Base-by-base conservation (phyloP, 2,329 filamentous ascomycete species). In the Xylariaceae sp. region DNA sequence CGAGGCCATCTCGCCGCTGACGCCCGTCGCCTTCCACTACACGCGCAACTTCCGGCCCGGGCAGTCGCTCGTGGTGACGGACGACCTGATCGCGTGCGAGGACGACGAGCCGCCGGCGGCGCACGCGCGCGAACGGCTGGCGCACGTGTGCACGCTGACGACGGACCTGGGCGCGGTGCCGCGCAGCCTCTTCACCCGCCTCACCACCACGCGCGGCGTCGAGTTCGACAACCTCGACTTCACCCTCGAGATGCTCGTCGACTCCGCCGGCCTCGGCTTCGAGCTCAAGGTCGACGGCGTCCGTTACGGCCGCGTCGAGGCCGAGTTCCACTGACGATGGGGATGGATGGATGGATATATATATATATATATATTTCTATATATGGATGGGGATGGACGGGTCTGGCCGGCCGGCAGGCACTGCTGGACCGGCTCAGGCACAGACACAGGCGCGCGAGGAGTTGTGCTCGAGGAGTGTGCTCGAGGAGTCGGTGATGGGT, bases 181-280 rank as follows among this genome's bases (percentile, higher is more conserved):
- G 1, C 72, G 79, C 44, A 77, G 70, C 38, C 54, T 88, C 9
- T 89, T 89, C 51, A 87, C 83, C 2, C 62, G 81, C 11, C 58
- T 90, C 42, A 88, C 83, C 12, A 89, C 84, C 10, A 89, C 83
- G 3, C 70, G 82, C 34, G 83, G 83, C 1, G 77, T 87, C 5
- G 83, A 87, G 58, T 90, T 89, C 58, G 80, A 87, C 47, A 88
- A 87, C 43, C 63, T 90, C 19, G 82, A 89, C 52, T 89, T 89
- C 40, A 85, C 82, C 9, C 71, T 89, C 5, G 83, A 88, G 61
- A 87, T 90, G 82, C 79, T 80, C 45, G 83, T 89, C 27, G 80
- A 87, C 51, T 85, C 80, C 47, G 83, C 83, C 0, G 80, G 82
- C 2, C 49, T 89, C 37, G 75, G 80, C 3, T 89, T 89, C 56